phyloP scores from a whole-genome alignment of 345 rosid species.

The Gossypium ekmanianum region DNA sequence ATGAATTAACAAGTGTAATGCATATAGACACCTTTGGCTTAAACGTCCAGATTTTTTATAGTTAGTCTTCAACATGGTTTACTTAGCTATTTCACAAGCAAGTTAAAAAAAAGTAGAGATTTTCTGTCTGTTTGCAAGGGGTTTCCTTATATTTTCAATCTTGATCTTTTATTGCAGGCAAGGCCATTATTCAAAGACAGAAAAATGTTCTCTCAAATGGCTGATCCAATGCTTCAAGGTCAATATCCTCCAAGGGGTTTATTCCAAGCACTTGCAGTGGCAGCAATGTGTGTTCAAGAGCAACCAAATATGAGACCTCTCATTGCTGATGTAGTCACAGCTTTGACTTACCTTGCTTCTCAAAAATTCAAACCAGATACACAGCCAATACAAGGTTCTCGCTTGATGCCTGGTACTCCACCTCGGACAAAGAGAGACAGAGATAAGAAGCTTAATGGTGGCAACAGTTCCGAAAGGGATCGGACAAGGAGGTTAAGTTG shows the following conservation, averaged over 20 bases:
- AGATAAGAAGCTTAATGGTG: constrained; percentile 27
- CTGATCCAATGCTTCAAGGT: constrained; percentile 78
- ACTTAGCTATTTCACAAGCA: background rate
- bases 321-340: constrained; percentile 89
- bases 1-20: too few relatives aligned
- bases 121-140: background rate
- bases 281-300: constrained; percentile 91
- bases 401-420: constrained; percentile 48
- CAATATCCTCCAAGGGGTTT: constrained; percentile 76
- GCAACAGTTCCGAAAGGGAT: constrained; percentile 25
- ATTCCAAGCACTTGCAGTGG: constrained; percentile 92
- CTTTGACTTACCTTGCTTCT: constrained; percentile 74
- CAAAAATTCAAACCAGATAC: constrained; percentile 55
- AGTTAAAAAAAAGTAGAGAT: background rate
- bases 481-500: constrained; percentile 22
- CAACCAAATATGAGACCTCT: constrained; percentile 79
- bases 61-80: background rate
- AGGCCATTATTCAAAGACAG: constrained; percentile 78
- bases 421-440: constrained; percentile 46
- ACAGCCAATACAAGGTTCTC: constrained; percentile 32
- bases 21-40: too few relatives aligned
- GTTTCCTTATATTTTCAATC: background rate
- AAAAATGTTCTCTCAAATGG: constrained; percentile 70
- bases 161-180: constrained; percentile 48
- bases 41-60: background rate